phyloP scores from a whole-genome alignment of 768 basidiomycete genomes.

The Nidularia sp. region DNA sequence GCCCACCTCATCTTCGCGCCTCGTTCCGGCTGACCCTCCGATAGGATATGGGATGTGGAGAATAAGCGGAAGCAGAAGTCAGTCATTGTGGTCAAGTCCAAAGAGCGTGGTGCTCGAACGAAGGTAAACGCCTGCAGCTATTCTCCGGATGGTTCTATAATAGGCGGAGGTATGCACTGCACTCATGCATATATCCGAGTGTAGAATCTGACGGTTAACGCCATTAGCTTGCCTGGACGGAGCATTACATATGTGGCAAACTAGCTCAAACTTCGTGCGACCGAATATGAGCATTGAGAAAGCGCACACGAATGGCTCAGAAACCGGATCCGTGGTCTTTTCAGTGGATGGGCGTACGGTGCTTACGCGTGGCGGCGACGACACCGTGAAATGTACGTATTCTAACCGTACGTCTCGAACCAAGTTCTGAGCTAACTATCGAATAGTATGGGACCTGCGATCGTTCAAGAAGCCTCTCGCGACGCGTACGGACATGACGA shows the following conservation, averaged over 20 bases:
- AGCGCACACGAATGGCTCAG: slow-evolving; percentile 83
- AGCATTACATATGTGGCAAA: slow-evolving; percentile 89
- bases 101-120: slow-evolving; percentile 90
- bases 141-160: slow-evolving; percentile 83
- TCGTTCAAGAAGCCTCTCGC: slow-evolving; percentile 87
- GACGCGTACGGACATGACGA: slow-evolving; percentile 57
- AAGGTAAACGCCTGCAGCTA: slow-evolving; percentile 87
- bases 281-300: slow-evolving; percentile 84
- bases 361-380: slow-evolving; percentile 89
- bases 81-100: slow-evolving; percentile 95
- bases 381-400: slow-evolving; percentile 88
- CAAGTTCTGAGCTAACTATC: neutral
- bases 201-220: slow-evolving; percentile 3
- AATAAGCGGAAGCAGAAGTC: slow-evolving; percentile 92
- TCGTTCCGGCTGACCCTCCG: neutral
- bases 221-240: slow-evolving; percentile 82
- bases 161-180: slow-evolving; percentile 70
- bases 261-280: slow-evolving; percentile 88
- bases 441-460: slow-evolving; percentile 89
- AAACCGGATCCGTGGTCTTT: slow-evolving; percentile 84
- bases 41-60: slow-evolving; percentile 91
- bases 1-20: slow-evolving; percentile 3
- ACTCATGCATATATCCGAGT: slow-evolving; percentile 1
- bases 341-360: slow-evolving; percentile 84
- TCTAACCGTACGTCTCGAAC: slow-evolving; percentile 5